A percentile compares a stretch with the other conserved stretches of the same genome.
These are phyloP conservation scores for Rubia yunnanensis DNA, from an alignment of 257 asterid genomes.

Conservation along the genomic window DNA sequence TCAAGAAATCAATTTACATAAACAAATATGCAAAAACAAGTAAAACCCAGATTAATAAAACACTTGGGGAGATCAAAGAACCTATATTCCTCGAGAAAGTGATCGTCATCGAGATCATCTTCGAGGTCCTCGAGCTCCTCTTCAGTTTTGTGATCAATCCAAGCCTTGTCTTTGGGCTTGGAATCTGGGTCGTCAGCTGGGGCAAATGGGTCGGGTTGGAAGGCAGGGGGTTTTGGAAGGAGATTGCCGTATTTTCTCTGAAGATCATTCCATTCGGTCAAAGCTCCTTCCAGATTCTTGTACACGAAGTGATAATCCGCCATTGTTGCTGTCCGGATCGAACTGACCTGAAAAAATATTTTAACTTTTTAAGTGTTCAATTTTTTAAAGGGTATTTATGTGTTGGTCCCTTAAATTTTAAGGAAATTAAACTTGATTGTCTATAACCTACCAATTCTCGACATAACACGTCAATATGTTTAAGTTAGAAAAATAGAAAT, in stretches of 20 bases:
- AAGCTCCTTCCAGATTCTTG: conserved; percentile 87
- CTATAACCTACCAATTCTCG: too few species aligned
- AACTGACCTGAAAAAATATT: too few species aligned
- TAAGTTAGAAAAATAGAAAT: too few species aligned
- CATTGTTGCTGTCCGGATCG: conserved; percentile 28
- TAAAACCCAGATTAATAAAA: too few species aligned
- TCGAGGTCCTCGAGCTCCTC: conserved; percentile 92
- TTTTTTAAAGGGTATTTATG: background rate
- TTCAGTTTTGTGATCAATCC: conserved; percentile 69
- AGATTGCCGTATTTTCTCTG: conserved; percentile 85
- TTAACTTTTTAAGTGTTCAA: too few species aligned
- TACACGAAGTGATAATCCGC: conserved; percentile 85
- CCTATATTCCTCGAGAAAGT: conserved; percentile 87
- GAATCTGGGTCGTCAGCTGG: conserved; percentile 62
- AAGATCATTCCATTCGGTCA: conserved; percentile 95
- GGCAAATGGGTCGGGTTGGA: conserved; percentile 64
- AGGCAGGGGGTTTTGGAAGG: conserved; percentile 48
- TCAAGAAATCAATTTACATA: conserved; percentile 16
- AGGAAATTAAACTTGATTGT: background rate
- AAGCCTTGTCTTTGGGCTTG: conserved; percentile 55
- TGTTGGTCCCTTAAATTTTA: background rate
- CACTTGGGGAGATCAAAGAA: conserved; percentile 7
- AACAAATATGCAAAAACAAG: background rate
- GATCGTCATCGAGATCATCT: conserved; percentile 88
- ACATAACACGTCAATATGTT: too few species aligned